Evolutionary conservation across 2,329 filamentous ascomycete genomes (phyloP).

Genomic region (Aspergillus clavatus): DNA sequence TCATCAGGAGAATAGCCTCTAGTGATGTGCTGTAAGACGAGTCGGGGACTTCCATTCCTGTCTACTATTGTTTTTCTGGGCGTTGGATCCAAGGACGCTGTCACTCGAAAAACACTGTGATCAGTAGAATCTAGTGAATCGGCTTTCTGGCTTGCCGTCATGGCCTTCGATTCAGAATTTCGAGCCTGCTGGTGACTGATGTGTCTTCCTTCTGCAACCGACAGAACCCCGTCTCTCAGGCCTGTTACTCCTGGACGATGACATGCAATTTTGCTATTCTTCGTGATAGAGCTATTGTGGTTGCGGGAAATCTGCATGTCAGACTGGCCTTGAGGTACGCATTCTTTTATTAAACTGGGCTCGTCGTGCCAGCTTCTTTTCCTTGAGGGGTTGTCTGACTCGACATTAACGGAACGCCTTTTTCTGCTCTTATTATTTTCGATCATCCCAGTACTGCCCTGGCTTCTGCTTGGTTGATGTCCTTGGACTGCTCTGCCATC

Average conservation of each 20-base stretch:
- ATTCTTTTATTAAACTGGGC: not conserved
- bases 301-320: not conserved
- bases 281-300: not conserved
- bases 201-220: too few relatives aligned
- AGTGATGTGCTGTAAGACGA: slow-evolving; percentile 3
- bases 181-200: too few relatives aligned
- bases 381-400: not conserved
- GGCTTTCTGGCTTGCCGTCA: not conserved
- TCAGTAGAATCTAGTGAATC: not conserved
- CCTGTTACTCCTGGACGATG: too few relatives aligned
- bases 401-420: not conserved
- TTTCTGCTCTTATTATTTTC: not conserved
- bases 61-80: slow-evolving; percentile 28
- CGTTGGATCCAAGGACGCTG: not conserved
- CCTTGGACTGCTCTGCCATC: not conserved
- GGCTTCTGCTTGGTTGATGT: not conserved
- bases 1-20: not conserved
- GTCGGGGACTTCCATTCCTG: slow-evolving; percentile 34
- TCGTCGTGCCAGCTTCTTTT: not conserved
- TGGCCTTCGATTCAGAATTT: not conserved
- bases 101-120: not conserved
- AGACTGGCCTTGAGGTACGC: not conserved
- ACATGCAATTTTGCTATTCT: not conserved
- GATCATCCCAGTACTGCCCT: not conserved
- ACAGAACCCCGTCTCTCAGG: too few relatives aligned